These are phyloP conservation scores for Astrocystis sublimbata DNA, from an alignment of 495 filamentous ascomycete genomes.

Conservation along the genomic window DNA sequence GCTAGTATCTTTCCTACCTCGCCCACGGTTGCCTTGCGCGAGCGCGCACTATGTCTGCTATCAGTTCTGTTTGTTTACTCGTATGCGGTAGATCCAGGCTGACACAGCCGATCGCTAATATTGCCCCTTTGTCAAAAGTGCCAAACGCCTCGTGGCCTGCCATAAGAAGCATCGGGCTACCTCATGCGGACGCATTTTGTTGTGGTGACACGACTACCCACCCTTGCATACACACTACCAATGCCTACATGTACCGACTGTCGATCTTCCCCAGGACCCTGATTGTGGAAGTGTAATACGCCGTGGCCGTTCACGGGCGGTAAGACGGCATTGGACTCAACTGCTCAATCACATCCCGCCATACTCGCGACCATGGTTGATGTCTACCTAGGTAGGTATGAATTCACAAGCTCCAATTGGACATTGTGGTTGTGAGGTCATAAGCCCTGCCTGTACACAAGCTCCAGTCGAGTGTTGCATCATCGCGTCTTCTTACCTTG, in stretches of 20 bases:
- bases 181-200: conserved; percentile 11
- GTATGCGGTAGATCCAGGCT: not conserved
- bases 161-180: conserved; percentile 16
- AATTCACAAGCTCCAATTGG: not conserved
- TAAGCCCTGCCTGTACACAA: too few species aligned
- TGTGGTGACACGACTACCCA: not conserved
- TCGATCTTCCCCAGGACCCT: not conserved
- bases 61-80: too few species aligned
- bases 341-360: not conserved
- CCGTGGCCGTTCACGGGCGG: too few species aligned
- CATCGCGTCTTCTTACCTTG: not conserved
- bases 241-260: not conserved
- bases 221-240: too few species aligned
- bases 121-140: conserved; percentile 11
- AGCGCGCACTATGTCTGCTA: too few species aligned
- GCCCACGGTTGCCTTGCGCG: not conserved
- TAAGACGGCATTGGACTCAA: not conserved
- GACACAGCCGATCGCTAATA: conserved; percentile 4
- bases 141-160: conserved; percentile 14
- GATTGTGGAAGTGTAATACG: not conserved
- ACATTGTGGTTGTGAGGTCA: not conserved
- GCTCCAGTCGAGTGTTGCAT: not conserved
- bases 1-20: not conserved
- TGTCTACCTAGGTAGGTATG: not conserved
- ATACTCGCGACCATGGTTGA: not conserved